Conservation (phyloP, 768 basidiomycete species). For the Pleurotus pulmonarius region DNA sequence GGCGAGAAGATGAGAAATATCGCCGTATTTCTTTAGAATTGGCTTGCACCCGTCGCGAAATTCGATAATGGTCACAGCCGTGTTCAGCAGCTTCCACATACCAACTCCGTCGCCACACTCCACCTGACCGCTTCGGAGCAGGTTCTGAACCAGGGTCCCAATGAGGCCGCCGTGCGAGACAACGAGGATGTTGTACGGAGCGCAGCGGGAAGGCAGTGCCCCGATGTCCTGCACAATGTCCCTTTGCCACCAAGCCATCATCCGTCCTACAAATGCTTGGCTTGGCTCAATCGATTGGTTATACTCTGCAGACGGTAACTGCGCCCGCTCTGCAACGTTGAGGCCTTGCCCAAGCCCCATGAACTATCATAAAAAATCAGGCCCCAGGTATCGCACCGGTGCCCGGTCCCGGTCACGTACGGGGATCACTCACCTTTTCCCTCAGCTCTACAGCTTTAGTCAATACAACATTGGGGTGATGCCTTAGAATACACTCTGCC, state of each 20-base stretch:
- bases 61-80: constrained; percentile 59
- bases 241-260: constrained; percentile 58
- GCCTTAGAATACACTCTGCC: constrained; percentile 54
- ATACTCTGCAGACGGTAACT: constrained; percentile 12
- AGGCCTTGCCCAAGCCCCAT: constrained; percentile 63
- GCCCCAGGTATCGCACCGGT: too few species aligned
- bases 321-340: constrained; percentile 10
- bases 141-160: constrained; percentile 40
- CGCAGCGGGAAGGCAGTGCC: constrained; percentile 17
- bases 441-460: constrained; percentile 45
- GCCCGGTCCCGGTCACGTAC: not conserved
- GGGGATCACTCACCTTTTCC: constrained; percentile 50
- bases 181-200: constrained; percentile 46
- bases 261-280: constrained; percentile 43
- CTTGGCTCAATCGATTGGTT: constrained; percentile 34
- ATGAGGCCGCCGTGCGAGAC: constrained; percentile 70
- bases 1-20: constrained; percentile 46
- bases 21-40: constrained; percentile 48
- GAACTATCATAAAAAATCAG: constrained; percentile 33
- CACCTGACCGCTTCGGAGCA: constrained; percentile 40
- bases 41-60: constrained; percentile 35
- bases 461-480: constrained; percentile 46
- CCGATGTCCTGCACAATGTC: constrained; percentile 30
- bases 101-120: constrained; percentile 31
- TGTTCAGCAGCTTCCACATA: constrained; percentile 41